phyloP scores from a whole-genome alignment of 2,329 filamentous ascomycete species.

The Fusarium guadeloupense region DNA sequence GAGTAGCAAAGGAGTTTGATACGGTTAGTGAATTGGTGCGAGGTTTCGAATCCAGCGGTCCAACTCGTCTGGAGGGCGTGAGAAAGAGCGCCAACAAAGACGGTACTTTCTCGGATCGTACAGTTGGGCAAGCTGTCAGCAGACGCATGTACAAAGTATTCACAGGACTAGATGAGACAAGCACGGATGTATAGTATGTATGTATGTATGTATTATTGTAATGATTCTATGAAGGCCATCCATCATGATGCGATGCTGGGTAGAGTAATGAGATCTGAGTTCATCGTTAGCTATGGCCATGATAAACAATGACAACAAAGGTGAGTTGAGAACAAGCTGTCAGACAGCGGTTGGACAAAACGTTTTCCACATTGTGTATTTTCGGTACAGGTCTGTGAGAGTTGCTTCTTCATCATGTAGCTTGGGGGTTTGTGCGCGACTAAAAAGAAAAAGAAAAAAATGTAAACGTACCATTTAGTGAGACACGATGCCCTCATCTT shows the following conservation, averaged over 20 bases:
- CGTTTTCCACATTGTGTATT: slow-evolving; percentile 69
- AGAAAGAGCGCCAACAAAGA: slow-evolving; percentile 66
- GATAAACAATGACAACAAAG: slow-evolving; percentile 39
- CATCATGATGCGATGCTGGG: slow-evolving; percentile 2
- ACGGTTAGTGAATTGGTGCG: slow-evolving; percentile 66
- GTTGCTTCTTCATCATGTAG: slow-evolving; percentile 72
- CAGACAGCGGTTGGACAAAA: slow-evolving; percentile 88
- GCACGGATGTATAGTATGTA: slow-evolving; percentile 57
- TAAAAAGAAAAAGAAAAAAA: slow-evolving; percentile 25
- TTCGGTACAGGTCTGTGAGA: slow-evolving; percentile 90
- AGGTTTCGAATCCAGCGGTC: slow-evolving; percentile 67
- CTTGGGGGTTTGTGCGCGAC: slow-evolving; percentile 34
- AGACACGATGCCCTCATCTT: slow-evolving; percentile 36
- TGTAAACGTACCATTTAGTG: slow-evolving; percentile 52
- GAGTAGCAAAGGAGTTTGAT: slow-evolving; percentile 69
- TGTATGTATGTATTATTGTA: slow-evolving; percentile 13
- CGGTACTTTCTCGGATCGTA: slow-evolving; percentile 63
- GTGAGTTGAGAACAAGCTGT: slow-evolving; percentile 48
- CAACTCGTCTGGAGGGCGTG: slow-evolving; percentile 69
- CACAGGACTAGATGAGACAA: slow-evolving; percentile 62
- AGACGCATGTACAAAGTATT: slow-evolving; percentile 69
- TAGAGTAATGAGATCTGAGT: slow-evolving; percentile 16
- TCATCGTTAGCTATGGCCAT: slow-evolving; percentile 37
- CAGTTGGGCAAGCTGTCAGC: slow-evolving; percentile 67
- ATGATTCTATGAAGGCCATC: slow-evolving; percentile 10